Percentiles rank a stretch among this genome's conserved stretches.
phyloP scores from a whole-genome alignment of 2,329 filamentous ascomycete species.

The Stachybotrys elegans region DNA sequence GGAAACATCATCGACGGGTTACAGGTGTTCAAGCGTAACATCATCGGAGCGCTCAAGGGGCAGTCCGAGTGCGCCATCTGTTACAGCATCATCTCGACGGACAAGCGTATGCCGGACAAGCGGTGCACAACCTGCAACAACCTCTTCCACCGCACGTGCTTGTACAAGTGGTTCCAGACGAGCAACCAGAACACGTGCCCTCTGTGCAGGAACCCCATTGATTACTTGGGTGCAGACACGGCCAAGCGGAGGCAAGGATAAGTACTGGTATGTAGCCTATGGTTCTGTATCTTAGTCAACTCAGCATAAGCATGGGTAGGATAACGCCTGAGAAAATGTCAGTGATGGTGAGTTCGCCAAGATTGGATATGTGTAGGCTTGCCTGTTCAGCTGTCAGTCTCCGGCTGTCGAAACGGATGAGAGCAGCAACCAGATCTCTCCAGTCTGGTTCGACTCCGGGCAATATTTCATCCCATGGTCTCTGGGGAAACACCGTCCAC shows the following conservation, averaged over 20 bases:
- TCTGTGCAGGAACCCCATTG: constrained; percentile 84
- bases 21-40: constrained; percentile 78
- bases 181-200: constrained; percentile 91
- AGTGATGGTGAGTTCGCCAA: constrained; percentile 2
- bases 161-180: constrained; percentile 96
- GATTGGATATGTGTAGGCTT: constrained; percentile 3
- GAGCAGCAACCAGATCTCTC: constrained; percentile 57
- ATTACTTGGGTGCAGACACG: constrained; percentile 43
- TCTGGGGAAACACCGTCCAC: constrained; percentile 68
- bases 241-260: constrained; percentile 27
- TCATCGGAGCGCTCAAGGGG: constrained; percentile 82
- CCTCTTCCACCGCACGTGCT: constrained; percentile 80
- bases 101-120: constrained; percentile 89
- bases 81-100: constrained; percentile 86
- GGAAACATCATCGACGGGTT: constrained; percentile 85
- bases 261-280: neutral
- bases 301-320: too few relatives aligned
- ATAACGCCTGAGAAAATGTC: constrained; percentile 13
- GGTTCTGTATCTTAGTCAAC: too few relatives aligned
- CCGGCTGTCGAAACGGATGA: constrained; percentile 69
- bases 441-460: constrained; percentile 53
- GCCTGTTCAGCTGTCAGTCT: constrained; percentile 59
- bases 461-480: constrained; percentile 66
- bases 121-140: constrained; percentile 90
- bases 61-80: constrained; percentile 96